Base-by-base conservation (phyloP, 192 early-diverging fungal species). In the Umbelopsis sp. region DNA sequence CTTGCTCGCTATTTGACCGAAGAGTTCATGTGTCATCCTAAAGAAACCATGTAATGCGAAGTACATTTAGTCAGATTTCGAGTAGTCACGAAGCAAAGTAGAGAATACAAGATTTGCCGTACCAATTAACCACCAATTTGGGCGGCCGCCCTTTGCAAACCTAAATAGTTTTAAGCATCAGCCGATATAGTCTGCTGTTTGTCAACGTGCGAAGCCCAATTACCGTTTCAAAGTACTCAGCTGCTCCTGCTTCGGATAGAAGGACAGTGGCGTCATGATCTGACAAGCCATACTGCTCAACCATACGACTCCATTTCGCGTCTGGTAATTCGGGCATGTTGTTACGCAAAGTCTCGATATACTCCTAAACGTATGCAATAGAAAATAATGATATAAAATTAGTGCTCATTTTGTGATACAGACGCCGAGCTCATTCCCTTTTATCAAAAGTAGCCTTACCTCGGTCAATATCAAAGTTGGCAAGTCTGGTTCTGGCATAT, bases 401-500 rank as follows among this genome's bases (percentile, higher is more conserved):
- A 27, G 85, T 78, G 48, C 46, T 41, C 25, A 52, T 9, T 67
- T 6, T 30, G 35, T 73, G 25, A 30, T 23, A 46, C 35, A 1
- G 27, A 22, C 6, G 27, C 11, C 11, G 65, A 50, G 21, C 5
- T 35, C 23, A n/a, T 11, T 18, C 45, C 20, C 44, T 52, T 1
- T 1, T 41, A 13, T 2, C 13, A 37, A 35, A 8, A 18, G 51
- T 61, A 41, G 50, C 10, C n/a, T 53, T 52, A 84, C 81, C 30
- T 77, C 46, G 41, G 78, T 67, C 11, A 89, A 64, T 15, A 81
- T 70, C 0, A 93, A 65, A 23, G 81, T 64, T 10, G 91, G 91
- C 50, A 91, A 55, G 72, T 93, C 91, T 1, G 91, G 83, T 70
- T 97, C 95, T 21, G 94, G 91, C 89, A 96, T 94, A 71, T 92